A percentile compares a stretch with the other conserved stretches of the same genome.
phyloP scores from a whole-genome alignment of 83 land plant genomes.

The Diphasiastrum complanatum region DNA sequence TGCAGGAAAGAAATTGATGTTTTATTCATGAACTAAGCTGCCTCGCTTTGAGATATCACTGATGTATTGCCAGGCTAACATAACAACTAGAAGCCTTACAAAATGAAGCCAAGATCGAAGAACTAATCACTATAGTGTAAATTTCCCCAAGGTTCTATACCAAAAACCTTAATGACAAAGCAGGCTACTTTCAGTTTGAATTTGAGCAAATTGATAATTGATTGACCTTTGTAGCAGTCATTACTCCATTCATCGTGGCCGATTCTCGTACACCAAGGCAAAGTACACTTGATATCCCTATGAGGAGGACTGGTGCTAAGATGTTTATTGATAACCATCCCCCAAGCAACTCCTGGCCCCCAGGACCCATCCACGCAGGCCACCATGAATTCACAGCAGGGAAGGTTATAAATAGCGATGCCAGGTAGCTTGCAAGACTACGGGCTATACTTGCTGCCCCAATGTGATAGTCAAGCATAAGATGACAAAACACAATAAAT shows the following conservation, averaged over 20 bases:
- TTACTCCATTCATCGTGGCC: conserved; percentile 63
- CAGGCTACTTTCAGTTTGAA: too few relatives aligned
- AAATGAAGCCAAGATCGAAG: conserved; percentile 1
- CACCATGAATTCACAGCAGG: conserved; percentile 39
- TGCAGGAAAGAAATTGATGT: too few relatives aligned
- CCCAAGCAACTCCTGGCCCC: conserved; percentile 51
- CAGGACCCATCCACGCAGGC: conserved; percentile 83
- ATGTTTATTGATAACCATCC: conserved; percentile 73
- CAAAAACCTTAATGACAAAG: too few relatives aligned
- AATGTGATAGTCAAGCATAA: conserved; percentile 93
- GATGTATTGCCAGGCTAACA: background rate
- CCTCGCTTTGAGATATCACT: too few relatives aligned
- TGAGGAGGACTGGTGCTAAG: conserved; percentile 67
- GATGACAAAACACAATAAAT: conserved; percentile 80
- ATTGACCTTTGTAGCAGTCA: conserved; percentile 76
- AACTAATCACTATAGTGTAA: background rate
- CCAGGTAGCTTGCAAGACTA: conserved; percentile 79
- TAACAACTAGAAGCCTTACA: background rate
- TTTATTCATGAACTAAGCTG: too few relatives aligned
- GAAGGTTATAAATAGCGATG: conserved; percentile 42
- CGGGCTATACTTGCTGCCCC: conserved; percentile 95
- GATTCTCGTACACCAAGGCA: conserved; percentile 88
- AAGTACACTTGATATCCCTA: conserved; percentile 50
- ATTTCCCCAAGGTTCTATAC: background rate
- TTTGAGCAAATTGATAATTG: background rate